Base-by-base conservation (phyloP, 805 yeast species). In the Tetrapisispora arboricola region DNA sequence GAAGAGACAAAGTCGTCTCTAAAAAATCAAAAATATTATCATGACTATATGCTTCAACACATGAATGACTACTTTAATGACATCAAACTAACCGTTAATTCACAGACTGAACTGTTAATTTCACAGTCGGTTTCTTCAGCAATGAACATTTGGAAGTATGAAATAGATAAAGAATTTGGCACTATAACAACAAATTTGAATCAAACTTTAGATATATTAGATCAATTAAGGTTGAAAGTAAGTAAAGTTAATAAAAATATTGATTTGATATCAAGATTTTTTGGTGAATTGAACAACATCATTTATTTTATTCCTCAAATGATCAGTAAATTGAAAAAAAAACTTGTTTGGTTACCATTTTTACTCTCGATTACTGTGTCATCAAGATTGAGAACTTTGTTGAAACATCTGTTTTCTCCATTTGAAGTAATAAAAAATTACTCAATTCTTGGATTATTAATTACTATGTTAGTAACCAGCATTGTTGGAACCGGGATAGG, bases 401-500 rank as follows among this genome's bases (percentile, higher is more conserved):
- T n/a, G n/a, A n/a, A n/a, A 29, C 12, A 17, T 4, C 31, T 33
- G 9, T 19, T 37, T 17, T 22, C 21, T 13, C 25, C 35, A 22
- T 16, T 24, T 30, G 7, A 30, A 11, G 10, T 18, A 17, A 25
- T 18, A 3, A 8, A 27, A 4, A 24, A 24, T 11, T 34, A 25
- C 9, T 16, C 21, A 12, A 10, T 15, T 11, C 7, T 34, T 15
- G 20, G 16, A 24, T 16, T 34, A 16, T 10, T 8, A 11, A 22
- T 36, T 4, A 29, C n/a, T 16, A 6, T 58, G 7, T 50, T 56
- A 11, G 41, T 44, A 15, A 57, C 45, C 3, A 59, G 46, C 3
- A 38, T 22, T 9, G 12, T 36, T 9, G 39, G 39, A 11, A 21
- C 32, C n/a, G 20, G n/a, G 11, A 6, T 36, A 2, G 39, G 39